Conservation (phyloP, 495 filamentous ascomycete genomes). For the Penicillium robsamsonii region DNA sequence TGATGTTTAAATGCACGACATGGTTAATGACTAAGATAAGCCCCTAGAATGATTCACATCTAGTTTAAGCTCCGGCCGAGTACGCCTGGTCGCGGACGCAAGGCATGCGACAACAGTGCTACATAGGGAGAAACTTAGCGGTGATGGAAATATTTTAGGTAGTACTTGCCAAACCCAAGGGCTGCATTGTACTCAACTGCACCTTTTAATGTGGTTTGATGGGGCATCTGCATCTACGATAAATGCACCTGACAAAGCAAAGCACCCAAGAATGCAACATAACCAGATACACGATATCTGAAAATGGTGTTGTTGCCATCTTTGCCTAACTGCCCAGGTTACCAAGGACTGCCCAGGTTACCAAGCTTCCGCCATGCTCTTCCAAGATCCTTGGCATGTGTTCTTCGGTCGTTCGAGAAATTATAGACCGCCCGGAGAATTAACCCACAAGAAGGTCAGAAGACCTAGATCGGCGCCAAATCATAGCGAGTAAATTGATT, state of each 20-base stretch:
- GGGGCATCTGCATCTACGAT: no score
- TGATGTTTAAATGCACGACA: background rate
- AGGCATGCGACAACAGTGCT: slow-evolving; percentile 16
- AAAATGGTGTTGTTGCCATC: no score
- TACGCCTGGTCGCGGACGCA: slow-evolving; percentile 14
- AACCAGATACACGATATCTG: no score
- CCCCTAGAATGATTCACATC: background rate
- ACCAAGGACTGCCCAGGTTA: no score
- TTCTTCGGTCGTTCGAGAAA: background rate
- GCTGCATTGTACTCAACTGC: slow-evolving; percentile 5
- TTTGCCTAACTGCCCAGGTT: no score
- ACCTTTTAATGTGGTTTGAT: background rate
- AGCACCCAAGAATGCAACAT: no score
- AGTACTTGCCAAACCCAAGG: slow-evolving; percentile 1
- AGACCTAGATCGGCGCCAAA: background rate
- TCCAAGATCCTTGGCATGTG: background rate
- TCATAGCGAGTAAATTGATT: background rate
- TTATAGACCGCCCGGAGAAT: background rate
- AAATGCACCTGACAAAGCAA: background rate
- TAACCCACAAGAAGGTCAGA: background rate
- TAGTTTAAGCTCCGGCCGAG: background rate
- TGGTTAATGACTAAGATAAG: background rate
- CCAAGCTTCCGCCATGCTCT: background rate
- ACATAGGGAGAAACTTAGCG: slow-evolving; percentile 3
- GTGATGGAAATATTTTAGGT: slow-evolving; percentile 9